Conservation (phyloP, 2,329 filamentous ascomycete genomes). For the Pezicula carpinea region DNA sequence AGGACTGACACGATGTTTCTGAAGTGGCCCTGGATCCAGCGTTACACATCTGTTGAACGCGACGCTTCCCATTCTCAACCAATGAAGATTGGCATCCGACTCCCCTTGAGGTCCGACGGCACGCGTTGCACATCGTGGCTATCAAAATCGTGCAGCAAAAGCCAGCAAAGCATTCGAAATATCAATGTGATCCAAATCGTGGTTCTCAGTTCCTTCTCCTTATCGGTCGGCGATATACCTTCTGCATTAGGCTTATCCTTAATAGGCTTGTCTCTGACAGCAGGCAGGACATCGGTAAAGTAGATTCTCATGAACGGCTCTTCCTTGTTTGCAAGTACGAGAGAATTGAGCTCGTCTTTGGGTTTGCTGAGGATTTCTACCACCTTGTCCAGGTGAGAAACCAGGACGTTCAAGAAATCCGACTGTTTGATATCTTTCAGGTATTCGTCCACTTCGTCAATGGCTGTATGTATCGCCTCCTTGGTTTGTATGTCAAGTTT, state of each 20-base stretch:
- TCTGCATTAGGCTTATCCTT: conserved; percentile 27
- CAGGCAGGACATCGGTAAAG: conserved; percentile 39
- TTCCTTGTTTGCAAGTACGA: conserved; percentile 43
- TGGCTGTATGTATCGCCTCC: conserved; percentile 24
- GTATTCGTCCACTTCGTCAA: conserved; percentile 19
- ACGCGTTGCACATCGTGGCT: conserved; percentile 47
- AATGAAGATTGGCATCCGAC: conserved; percentile 52
- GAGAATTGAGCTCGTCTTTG: conserved; percentile 25
- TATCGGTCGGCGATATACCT: conserved; percentile 9
- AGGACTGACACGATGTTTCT: no score
- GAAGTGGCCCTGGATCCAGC: no score
- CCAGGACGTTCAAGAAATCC: conserved; percentile 20
- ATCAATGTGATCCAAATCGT: conserved; percentile 51
- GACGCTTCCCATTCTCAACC: conserved; percentile 21
- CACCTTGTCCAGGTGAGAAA: conserved; percentile 21
- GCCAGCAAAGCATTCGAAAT: conserved; percentile 55
- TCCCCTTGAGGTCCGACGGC: conserved; percentile 49
- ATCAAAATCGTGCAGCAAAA: conserved; percentile 53
- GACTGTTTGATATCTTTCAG: conserved; percentile 14
- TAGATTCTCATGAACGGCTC: conserved; percentile 48
- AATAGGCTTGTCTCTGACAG: conserved; percentile 33
- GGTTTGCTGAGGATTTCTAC: conserved; percentile 43
- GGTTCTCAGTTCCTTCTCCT: conserved; percentile 15
- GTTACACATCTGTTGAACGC: no score
- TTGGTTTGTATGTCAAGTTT: conserved; percentile 16